Evolutionary conservation across 1,284 basidiomycete species (phyloP), one percentile per base, ranked within the genome.

Genomic region (Apiotrichum sp.): DNA sequence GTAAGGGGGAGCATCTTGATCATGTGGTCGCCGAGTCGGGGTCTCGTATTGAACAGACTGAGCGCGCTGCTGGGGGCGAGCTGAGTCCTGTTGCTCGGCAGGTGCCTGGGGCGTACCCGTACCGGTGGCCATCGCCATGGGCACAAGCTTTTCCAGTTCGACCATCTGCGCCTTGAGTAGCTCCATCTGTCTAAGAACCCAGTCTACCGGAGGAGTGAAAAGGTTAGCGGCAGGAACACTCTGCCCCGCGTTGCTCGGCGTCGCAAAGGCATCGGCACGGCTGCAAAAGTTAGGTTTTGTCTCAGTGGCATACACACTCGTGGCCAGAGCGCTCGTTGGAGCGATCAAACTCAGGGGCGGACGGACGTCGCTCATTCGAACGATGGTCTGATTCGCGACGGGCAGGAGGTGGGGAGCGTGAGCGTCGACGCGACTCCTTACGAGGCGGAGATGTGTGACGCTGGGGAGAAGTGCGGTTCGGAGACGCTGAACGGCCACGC

Each of bases 111-210:
- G 22, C 22, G 22, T 22, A 22, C 22, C 22, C 22, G 22, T 22
- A 22, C 22, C 22, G 22, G 22, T 14, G 22, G 22, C 47, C 9
- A n/a, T n/a, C 10, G 40, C n/a, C 47, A 16, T 38, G 13, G n/a
- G 49, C 1, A 52, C 40, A 13, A 59, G 45, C 51, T 56, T 59
- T 43, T 59, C 54, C n/a, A 59, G 34, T 48, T 59, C 58, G 32
- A 38, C 7, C 31, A 59, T 59, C 54, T 59, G 51, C 32, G 47
- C 54, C 44, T 59, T 59, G 40, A 59, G 51, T 9, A 56, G 22
- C 47, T 59, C 51, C 11, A 59, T 31, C 35, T 47, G 46, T 44
- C 33, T 53, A 29, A 59, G 11, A 8, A 52, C 54, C 54, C 54
- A 59, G 6, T 50, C 39, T 3, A 14, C 32, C 14, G 40, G 16